phyloP scores from a whole-genome alignment of 2,329 filamentous ascomycete genomes.

The Arthrobotrys conoides region DNA sequence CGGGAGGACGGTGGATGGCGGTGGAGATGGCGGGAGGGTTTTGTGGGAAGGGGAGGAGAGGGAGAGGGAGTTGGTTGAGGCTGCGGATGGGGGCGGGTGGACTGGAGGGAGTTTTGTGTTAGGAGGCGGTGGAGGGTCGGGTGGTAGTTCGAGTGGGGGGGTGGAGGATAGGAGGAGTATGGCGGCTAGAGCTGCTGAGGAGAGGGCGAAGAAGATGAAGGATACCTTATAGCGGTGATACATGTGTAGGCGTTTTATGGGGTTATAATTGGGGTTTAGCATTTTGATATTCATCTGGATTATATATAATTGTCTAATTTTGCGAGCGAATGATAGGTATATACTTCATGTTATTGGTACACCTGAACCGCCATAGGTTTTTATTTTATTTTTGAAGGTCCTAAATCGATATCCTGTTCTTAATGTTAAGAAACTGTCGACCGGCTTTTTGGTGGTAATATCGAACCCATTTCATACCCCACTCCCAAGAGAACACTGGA shows the following conservation, averaged over 20 bases:
- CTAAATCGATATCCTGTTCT: too few species aligned
- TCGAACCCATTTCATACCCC: not conserved
- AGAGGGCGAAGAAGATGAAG: constrained; percentile 73
- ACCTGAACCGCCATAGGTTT: too few species aligned
- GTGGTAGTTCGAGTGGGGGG: constrained; percentile 62
- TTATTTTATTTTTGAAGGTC: too few species aligned
- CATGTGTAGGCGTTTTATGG: not conserved
- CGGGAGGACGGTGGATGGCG: constrained; percentile 75
- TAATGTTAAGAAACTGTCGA: too few species aligned
- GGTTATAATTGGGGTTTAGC: too few species aligned
- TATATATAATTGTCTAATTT: too few species aligned
- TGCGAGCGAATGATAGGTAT: too few species aligned
- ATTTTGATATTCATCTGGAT: too few species aligned
- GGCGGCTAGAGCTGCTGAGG: constrained; percentile 80
- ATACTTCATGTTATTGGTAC: too few species aligned
- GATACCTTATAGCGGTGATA: too few species aligned
- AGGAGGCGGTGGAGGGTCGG: constrained; percentile 68
- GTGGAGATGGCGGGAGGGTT: constrained; percentile 73
- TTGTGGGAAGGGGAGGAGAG: constrained; percentile 65
- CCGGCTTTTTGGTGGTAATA: too few species aligned
- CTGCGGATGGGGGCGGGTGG: constrained; percentile 76
- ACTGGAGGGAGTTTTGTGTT: constrained; percentile 83
- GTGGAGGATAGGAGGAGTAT: constrained; percentile 80
- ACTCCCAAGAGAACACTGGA: not conserved
- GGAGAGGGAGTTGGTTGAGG: constrained; percentile 71